Evolutionary conservation across 768 basidiomycete species (phyloP), one percentile per base, ranked within the genome.

Genomic region (Sporobolomyces phaffii): DNA sequence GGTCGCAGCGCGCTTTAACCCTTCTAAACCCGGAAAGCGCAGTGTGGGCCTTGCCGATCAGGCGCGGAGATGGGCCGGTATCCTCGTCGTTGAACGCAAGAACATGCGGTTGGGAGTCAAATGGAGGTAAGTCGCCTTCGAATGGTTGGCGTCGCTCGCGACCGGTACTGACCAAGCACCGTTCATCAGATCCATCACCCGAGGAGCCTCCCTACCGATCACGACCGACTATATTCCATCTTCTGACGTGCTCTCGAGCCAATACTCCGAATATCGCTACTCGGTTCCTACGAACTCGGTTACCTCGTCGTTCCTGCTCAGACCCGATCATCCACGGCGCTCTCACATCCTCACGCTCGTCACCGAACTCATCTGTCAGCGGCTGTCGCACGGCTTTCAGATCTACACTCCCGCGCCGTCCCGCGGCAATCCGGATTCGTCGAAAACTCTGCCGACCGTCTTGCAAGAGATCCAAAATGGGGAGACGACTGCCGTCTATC

Each of bases 381-480:
- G 94, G 28, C 82, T 98, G 17, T 86, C 89, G 17, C 91, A 97
- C 5, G 93, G 93, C 26, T 98, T 97, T 78, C 94, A 97, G 76
- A 90, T 97, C 73, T 85, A 96, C n/a, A 65, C 59, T 38, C 62
- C 88, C 5, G 84, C 87, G 2, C 83, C 87, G 4, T 85, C 86
- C 49, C 83, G 87, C 40, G 62, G 47, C 22, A 59, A 59, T 9
- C 63, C 68, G 43, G 66, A 64, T 36, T 56, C 58, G 26, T 38
- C 34, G 48, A 72, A 72, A 40, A 68, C 71, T 17, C 33, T 78
- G 1, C 75, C 76, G 3, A 78, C 80, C 56, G 76, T 78, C 2
- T 69, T 80, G 2, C 62, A 54, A 40, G 69, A 70, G 41, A 67
- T 73, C 31, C 72, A 75, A 24, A 49, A 73, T 71, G 70, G 76